phyloP scores from a whole-genome alignment of 2,329 filamentous ascomycete species.

The Penicillium griseofulvum region DNA sequence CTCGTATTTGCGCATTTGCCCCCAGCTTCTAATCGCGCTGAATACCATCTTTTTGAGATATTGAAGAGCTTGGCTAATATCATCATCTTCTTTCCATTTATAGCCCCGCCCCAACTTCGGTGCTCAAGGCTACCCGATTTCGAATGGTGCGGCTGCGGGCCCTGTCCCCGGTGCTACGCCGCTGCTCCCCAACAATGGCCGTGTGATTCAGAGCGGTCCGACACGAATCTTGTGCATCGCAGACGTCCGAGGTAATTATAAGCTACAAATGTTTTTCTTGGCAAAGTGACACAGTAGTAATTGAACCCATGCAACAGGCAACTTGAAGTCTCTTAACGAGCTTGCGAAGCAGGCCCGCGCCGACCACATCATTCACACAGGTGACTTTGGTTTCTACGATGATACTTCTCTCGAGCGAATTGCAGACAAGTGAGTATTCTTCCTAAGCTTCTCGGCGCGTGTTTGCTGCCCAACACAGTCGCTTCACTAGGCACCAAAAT shows the following conservation, averaged over 20 bases:
- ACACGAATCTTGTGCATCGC: slow-evolving; percentile 51
- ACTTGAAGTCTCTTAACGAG: slow-evolving; percentile 91
- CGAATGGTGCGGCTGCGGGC: slow-evolving; percentile 46
- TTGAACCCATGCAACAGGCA: slow-evolving; percentile 60
- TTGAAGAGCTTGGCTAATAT: slow-evolving; percentile 21
- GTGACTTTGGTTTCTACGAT: slow-evolving; percentile 99
- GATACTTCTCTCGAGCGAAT: slow-evolving; percentile 93
- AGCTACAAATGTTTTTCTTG: background rate
- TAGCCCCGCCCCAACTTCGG: slow-evolving; percentile 47
- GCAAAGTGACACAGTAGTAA: slow-evolving; percentile 13
- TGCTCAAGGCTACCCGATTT: slow-evolving; percentile 45
- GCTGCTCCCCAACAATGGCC: slow-evolving; percentile 51
- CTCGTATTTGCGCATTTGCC: slow-evolving; percentile 16
- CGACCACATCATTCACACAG: slow-evolving; percentile 97
- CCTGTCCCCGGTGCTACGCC: slow-evolving; percentile 48
- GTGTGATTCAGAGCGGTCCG: slow-evolving; percentile 49
- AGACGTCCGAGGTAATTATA: slow-evolving; percentile 49
- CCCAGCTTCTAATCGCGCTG: slow-evolving; percentile 18
- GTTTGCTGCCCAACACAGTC: slow-evolving; percentile 12
- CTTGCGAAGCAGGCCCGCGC: slow-evolving; percentile 91
- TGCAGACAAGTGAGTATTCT: slow-evolving; percentile 79
- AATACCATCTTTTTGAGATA: background rate
- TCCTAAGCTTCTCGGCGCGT: slow-evolving; percentile 1
- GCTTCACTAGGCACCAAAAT: slow-evolving; percentile 3
- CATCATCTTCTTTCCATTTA: slow-evolving; percentile 6